Base-by-base conservation (phyloP, 1,284 basidiomycete genomes). In the Amylostereum chailletii region DNA sequence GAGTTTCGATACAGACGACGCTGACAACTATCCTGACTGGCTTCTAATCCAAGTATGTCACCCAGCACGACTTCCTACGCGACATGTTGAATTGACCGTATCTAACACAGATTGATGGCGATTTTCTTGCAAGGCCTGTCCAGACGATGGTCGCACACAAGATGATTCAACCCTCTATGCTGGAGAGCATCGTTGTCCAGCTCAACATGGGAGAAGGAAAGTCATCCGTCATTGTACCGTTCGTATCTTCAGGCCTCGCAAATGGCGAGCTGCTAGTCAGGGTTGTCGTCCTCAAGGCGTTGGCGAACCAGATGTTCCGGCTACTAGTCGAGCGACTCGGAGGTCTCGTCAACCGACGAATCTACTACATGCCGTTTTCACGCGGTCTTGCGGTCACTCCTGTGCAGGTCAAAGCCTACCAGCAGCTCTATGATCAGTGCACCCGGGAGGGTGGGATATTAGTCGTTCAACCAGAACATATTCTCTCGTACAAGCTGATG, bases 161-260 rank as follows among this genome's bases (percentile, higher is more conserved):
- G 45, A 81, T 81, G 77, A 71, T 76, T 11, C 48, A 54, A 0
- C 76, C 78, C 1, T 29, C 34, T 1, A 64, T 61, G 0, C 42
- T 51, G 2, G n/a, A 47, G 4, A 80, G 70, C 45, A 67, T 66
- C 0, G 57, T 67, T 2, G 61, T 75, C 33, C 77, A 80, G 49
- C 67, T 81, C 19, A 78, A 79, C 42, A 79, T 80, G 78, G 77
- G 77, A 1, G 77, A 79, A 53, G 78, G 78, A 3, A 79, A 79
- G 53, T 71, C 76, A 1, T 74, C 74, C 0, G 77, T 78, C 3
- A 79, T 79, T 30, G 64, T 72, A 0, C 76, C 77, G 0, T 60
- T 78, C 11, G 62, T 66, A 26, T 61, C 67, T 0, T 58, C 65
- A 0, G 52, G 64, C 26, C 59, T 78, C 2, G 71, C 78, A 0